Percentiles rank a stretch among this genome's conserved stretches.
Evolutionary conservation across 306 rosid genomes (phyloP).

Genomic region (Trifolium repens): DNA sequence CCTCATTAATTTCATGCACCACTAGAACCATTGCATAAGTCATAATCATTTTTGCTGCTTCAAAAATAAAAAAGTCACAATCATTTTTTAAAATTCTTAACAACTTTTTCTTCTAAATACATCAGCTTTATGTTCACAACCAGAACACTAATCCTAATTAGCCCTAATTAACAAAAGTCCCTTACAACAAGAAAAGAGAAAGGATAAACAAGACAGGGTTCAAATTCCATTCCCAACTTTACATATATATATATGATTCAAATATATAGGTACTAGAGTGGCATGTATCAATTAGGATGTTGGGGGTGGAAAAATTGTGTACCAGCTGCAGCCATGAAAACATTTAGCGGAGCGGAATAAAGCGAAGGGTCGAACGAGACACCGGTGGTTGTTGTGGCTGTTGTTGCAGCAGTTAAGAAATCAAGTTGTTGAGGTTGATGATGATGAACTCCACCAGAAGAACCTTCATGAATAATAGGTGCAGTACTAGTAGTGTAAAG

Average conservation of each 20-base stretch:
- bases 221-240: neutral
- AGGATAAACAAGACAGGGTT: constrained; percentile 2
- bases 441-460: constrained; percentile 46
- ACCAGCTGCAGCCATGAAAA: constrained; percentile 79
- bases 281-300: constrained; percentile 55
- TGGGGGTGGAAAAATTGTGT: constrained; percentile 90
- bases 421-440: constrained; percentile 50
- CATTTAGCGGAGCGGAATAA: constrained; percentile 80
- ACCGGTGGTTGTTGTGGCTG: constrained; percentile 37
- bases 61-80: neutral
- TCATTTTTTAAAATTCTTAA: constrained; percentile 22
- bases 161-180: neutral
- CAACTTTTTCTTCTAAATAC: constrained; percentile 43
- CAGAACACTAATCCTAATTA: constrained; percentile 36
- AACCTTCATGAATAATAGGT: constrained; percentile 48
- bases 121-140: constrained; percentile 46
- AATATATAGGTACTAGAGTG: neutral
- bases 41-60: constrained; percentile 14
- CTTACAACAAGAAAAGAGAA: too few species aligned
- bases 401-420: constrained; percentile 46
- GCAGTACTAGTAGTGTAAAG: constrained; percentile 42
- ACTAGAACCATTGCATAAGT: neutral
- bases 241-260: neutral
- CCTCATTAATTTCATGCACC: constrained; percentile 43
- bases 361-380: constrained; percentile 65